Conservation (phyloP, 1,284 basidiomycete species). For the Fomitiporia mediterranea region DNA sequence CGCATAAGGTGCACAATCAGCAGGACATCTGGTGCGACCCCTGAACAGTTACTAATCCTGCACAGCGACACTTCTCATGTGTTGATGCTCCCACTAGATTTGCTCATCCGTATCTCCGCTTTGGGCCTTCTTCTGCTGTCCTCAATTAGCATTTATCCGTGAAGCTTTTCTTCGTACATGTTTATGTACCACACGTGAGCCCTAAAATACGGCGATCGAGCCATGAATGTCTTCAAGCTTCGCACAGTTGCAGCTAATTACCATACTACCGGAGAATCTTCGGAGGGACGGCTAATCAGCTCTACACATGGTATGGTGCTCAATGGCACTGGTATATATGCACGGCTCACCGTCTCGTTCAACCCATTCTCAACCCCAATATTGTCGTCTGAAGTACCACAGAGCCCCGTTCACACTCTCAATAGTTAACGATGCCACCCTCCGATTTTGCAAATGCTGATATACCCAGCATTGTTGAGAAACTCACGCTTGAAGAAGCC, state of each 20-base stretch:
- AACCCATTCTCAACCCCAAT: neutral
- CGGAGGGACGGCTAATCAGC: neutral
- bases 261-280: neutral
- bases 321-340: neutral
- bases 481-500: constrained; percentile 65
- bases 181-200: neutral
- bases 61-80: too few relatives aligned
- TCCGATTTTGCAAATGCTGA: constrained; percentile 64
- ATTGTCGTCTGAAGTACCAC: neutral
- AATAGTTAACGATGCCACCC: constrained; percentile 44
- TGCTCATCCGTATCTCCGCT: too few relatives aligned
- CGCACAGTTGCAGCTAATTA: neutral
- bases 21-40: too few relatives aligned
- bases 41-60: too few relatives aligned
- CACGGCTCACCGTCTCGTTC: neutral
- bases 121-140: neutral
- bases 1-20: too few relatives aligned
- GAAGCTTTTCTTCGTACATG: neutral
- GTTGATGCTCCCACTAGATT: too few relatives aligned
- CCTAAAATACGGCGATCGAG: neutral
- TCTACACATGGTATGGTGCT: neutral
- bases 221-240: neutral
- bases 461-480: constrained; percentile 55
- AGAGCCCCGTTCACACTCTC: neutral
- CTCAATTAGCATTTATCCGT: neutral